These are phyloP conservation scores for Eutrema heterophyllum DNA, from an alignment of 345 rosid species.

Conservation along the genomic window DNA sequence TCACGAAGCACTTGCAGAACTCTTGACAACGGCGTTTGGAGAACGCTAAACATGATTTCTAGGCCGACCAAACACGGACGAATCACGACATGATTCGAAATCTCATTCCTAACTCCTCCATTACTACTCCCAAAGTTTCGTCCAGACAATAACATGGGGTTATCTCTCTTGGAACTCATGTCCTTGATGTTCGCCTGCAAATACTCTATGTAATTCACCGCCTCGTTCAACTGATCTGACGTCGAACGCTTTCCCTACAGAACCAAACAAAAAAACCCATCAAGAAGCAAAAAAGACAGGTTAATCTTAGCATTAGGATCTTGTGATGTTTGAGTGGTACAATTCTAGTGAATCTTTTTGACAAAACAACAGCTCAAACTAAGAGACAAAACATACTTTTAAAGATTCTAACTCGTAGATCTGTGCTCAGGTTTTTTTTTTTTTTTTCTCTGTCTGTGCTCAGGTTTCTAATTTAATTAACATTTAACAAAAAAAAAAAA, in stretches of 20 bases:
- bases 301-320: not conserved
- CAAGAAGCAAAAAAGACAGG: constrained; percentile 1
- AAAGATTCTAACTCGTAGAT: not conserved
- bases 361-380: not conserved
- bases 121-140: constrained; percentile 5
- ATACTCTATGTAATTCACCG: constrained; percentile 53
- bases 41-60: constrained; percentile 44
- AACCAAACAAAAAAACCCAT: constrained; percentile 12
- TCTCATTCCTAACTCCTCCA: not conserved
- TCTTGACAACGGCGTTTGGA: constrained; percentile 31
- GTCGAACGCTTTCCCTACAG: constrained; percentile 71
- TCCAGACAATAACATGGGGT: constrained; percentile 28
- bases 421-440: not conserved
- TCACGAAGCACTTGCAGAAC: constrained; percentile 19
- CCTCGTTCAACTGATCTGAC: constrained; percentile 69
- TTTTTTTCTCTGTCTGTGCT: too few relatives aligned
- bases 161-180: constrained; percentile 41
- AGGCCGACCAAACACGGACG: constrained; percentile 40
- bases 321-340: not conserved
- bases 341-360: not conserved
- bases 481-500: too few relatives aligned
- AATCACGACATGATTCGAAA: constrained; percentile 23
- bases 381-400: not conserved
- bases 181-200: constrained; percentile 40
- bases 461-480: too few relatives aligned